Evolutionary conservation across 495 filamentous ascomycete genomes (phyloP), one percentile per base, ranked within the genome.

Genomic region (Letharia lupina): DNA sequence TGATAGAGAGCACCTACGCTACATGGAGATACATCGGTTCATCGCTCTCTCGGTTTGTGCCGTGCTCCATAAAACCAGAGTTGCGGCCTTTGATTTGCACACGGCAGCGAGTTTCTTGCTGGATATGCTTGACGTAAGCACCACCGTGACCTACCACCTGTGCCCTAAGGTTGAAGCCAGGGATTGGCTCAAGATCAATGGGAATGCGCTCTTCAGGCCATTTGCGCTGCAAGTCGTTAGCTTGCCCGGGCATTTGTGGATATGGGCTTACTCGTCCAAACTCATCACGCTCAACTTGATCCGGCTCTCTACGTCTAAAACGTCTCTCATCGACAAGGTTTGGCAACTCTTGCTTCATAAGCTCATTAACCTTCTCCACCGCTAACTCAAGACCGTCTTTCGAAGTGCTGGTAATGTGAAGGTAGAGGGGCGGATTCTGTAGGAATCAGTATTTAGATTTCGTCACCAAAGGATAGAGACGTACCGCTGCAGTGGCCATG

Each of bases 51-150:
- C 80, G 82, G 60, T 86, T 86, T 31, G 93, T 93, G 40, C 85
- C 86, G 20, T 85, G 85, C 72, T 98, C 94, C 71, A 93, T 86
- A 73, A 95, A 98, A 20, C 93, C 93, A 47, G 94, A 98, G n/a
- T 91, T 91, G 63, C 91, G 90, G 45, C 94, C 94, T 71, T 98
- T 98, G 77, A 98, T 97, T 73, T 98, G 94, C 20, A 98, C 94
- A 70, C 91, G 89, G 74, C 94, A 97, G 57, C 89, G 82, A 41
- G 94, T 97, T 75, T 95, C 91, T 73, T 91, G 86, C 74, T 98
- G 93, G 70, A 98, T 97, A 71, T 97, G 91, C 76, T 98, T 98
- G 52, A 98, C 94, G 71, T 97, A 96, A 33, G 88, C 85, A 61
- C 94, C 94, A 44, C 91, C 90, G 71, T 93, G 89, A 28, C 94